Base-by-base conservation (phyloP, 331 rosid genomes). In the Rosa hybrid region DNA sequence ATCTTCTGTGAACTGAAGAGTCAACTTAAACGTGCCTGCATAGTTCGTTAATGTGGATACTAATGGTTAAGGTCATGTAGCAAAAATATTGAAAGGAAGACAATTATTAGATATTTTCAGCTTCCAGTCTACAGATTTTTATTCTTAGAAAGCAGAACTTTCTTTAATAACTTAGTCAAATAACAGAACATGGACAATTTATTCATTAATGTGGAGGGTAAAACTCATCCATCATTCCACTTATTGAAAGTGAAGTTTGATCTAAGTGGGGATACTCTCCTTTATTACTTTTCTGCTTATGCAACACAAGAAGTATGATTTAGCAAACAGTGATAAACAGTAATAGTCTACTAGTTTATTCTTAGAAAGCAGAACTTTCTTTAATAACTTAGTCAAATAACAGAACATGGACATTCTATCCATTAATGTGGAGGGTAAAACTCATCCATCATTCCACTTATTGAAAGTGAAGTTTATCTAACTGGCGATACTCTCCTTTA, bases 1-100 rank as follows among this genome's bases (percentile, higher is more conserved):
- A 83, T 94, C 98, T 89, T 94, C 98, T 0, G 94, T 68, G 86
- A 94, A 94, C 80, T 94, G 98, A 81, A 94, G 97, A 18, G 92
- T 94, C 88, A 94, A 86, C 87, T 94, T 94, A 84, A 94, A 94
- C 85, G 98, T 94, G 56, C 98, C 98, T 94, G 91, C 21, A 81
- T 72, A 76, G 77, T 85, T 87, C 85, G 5, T 63, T 27, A 18
- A 76, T 46, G 72, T 76, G n/a, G 3, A 76, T 10, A 62, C 62
- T 38, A 64, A 48, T 16, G 20, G 50, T 48, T 30, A 20, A n/a
- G 80, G 50, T 49, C 12, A 49, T 34, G 9, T 2, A 49, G 8
- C 64, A 65, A 17, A 64, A 77, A 65, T 57, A 77, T 48, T 59
- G 14, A 2, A 59, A 49, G 9, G 34, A 75, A 48, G 56, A 44